phyloP scores from a whole-genome alignment of 768 basidiomycete genomes.

The Astraeus odoratus region DNA sequence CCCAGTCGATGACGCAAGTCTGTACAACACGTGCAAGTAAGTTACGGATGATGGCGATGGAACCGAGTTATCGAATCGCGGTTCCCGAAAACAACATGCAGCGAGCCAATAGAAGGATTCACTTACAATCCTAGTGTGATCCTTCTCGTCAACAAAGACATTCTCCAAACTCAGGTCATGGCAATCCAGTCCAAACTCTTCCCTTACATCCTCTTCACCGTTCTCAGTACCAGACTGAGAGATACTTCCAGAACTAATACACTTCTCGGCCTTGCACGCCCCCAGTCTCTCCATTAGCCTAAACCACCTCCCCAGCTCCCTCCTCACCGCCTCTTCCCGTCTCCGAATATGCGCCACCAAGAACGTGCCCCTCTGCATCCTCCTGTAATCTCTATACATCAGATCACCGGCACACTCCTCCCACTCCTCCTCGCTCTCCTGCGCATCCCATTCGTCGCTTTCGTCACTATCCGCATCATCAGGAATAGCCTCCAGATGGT shows the following conservation, averaged over 20 bases:
- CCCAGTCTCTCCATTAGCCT: conserved; percentile 56
- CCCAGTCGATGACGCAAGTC: conserved; percentile 89
- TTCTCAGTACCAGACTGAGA: no score
- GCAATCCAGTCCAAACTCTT: conserved; percentile 75
- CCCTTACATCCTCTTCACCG: conserved; percentile 25
- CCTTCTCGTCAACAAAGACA: conserved; percentile 68
- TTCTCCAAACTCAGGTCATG: conserved; percentile 85
- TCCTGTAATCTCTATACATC: conserved; percentile 79
- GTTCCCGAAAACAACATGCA: neutral
- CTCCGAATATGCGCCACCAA: conserved; percentile 61
- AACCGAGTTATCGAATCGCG: neutral
- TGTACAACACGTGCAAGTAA: conserved; percentile 20
- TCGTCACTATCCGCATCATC: conserved; percentile 65
- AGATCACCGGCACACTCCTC: conserved; percentile 62
- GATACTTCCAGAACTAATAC: neutral
- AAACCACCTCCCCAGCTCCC: conserved; percentile 71
- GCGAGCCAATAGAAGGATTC: neutral
- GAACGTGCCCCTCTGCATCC: conserved; percentile 76
- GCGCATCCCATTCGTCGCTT: conserved; percentile 71
- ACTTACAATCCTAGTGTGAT: conserved; percentile 67
- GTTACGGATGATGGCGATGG: neutral
- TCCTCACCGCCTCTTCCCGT: conserved; percentile 55
- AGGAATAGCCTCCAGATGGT: conserved; percentile 57
- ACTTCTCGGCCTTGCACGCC: conserved; percentile 23
- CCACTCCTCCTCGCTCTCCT: conserved; percentile 77